Evolutionary conservation across 495 filamentous ascomycete species (phyloP).

Genomic region (Letharia columbiana): DNA sequence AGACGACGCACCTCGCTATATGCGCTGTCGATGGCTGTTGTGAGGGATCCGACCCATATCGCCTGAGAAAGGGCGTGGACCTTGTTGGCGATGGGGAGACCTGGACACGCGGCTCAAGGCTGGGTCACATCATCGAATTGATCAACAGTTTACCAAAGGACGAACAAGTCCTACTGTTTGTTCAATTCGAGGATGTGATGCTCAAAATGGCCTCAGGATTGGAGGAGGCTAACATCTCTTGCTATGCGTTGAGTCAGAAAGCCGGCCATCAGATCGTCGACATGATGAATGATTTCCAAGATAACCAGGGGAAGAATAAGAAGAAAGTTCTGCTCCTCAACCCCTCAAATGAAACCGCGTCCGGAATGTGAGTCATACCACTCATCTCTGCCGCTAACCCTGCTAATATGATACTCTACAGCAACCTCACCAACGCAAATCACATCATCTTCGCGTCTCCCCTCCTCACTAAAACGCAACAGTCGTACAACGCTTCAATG

Average conservation of each 20-base stretch:
- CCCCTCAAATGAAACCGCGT: slow-evolving; percentile 52
- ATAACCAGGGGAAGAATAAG: slow-evolving; percentile 23
- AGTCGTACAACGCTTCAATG: slow-evolving; percentile 52
- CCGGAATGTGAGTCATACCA: slow-evolving; percentile 53
- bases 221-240: slow-evolving; percentile 27
- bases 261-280: slow-evolving; percentile 25
- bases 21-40: background rate
- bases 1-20: background rate
- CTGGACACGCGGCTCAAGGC: slow-evolving; percentile 34
- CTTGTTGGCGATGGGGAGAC: background rate
- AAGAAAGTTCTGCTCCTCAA: slow-evolving; percentile 57
- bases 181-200: slow-evolving; percentile 42
- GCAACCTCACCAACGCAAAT: slow-evolving; percentile 67
- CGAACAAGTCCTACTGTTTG: slow-evolving; percentile 46
- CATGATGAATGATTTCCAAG: slow-evolving; percentile 40
- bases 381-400: background rate
- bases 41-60: background rate
- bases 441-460: slow-evolving; percentile 71
- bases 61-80: background rate
- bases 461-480: slow-evolving; percentile 43
- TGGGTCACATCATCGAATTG: slow-evolving; percentile 40
- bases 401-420: slow-evolving; percentile 24
- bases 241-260: slow-evolving; percentile 29
- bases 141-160: slow-evolving; percentile 34
- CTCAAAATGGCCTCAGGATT: slow-evolving; percentile 31